phyloP scores from a whole-genome alignment of 192 early-diverging fungal genomes.

The Helicostylum pulchrum region DNA sequence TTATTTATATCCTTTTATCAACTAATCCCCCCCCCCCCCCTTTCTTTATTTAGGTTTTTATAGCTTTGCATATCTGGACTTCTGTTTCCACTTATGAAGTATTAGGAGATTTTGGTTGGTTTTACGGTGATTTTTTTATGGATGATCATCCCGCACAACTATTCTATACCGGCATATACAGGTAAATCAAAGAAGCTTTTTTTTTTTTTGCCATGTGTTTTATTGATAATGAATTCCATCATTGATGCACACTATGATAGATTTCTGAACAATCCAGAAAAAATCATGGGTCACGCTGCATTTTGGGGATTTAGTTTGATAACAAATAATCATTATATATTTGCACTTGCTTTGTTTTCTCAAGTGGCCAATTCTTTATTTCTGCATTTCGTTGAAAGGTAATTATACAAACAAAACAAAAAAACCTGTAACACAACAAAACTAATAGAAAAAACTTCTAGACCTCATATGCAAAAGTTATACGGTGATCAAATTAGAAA shows the following conservation, averaged over 20 bases:
- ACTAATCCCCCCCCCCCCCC: too few species aligned
- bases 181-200: constrained; percentile 41
- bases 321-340: constrained; percentile 74
- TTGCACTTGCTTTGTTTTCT: constrained; percentile 77
- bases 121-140: constrained; percentile 96
- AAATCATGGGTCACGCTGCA: constrained; percentile 85
- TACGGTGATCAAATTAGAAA: constrained; percentile 84
- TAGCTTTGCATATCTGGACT: constrained; percentile 88
- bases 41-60: constrained; percentile 49
- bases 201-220: background rate
- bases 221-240: too few species aligned
- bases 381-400: constrained; percentile 73
- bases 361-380: constrained; percentile 84
- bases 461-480: constrained; percentile 84
- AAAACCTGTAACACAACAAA: background rate
- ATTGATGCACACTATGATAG: background rate
- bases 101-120: constrained; percentile 93
- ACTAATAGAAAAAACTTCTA: constrained; percentile 18
- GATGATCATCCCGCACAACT: constrained; percentile 66
- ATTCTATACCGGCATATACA: constrained; percentile 88
- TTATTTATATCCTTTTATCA: background rate
- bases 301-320: constrained; percentile 92
- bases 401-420: background rate
- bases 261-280: constrained; percentile 87
- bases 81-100: constrained; percentile 89